Conservation (phyloP, 2,329 filamentous ascomycete genomes). For the Xylaria multiplex region DNA sequence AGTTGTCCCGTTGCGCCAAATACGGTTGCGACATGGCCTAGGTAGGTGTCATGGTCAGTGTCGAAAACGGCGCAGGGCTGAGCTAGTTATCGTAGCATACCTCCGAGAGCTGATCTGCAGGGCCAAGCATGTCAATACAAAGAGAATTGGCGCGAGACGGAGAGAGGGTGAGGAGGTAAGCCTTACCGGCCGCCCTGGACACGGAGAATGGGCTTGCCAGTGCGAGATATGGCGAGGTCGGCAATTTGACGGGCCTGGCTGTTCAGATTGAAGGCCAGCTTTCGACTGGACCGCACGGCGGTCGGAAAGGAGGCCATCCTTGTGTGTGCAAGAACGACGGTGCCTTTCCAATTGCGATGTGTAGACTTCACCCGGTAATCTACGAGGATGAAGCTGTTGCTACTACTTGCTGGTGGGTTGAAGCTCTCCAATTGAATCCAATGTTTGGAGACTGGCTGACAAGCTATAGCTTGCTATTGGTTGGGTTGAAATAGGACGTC, state of each 20-base stretch:
- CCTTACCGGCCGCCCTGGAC: constrained; percentile 87
- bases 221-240: constrained; percentile 93
- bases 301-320: constrained; percentile 67
- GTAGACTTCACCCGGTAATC: constrained; percentile 30
- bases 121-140: constrained; percentile 30
- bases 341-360: constrained; percentile 47
- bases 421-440: constrained; percentile 39
- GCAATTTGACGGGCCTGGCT: constrained; percentile 68
- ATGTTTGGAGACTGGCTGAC: constrained; percentile 24
- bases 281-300: constrained; percentile 64
- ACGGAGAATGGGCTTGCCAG: constrained; percentile 93
- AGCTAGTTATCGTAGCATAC: constrained; percentile 57
- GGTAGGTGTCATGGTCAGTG: constrained; percentile 37
- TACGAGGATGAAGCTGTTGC: constrained; percentile 34
- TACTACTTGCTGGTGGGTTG: constrained; percentile 39
- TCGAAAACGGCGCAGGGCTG: constrained; percentile 29
- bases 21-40: constrained; percentile 95
- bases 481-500: constrained; percentile 11
- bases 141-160: constrained; percentile 39
- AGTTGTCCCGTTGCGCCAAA: constrained; percentile 97
- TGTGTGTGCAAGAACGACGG: constrained; percentile 50
- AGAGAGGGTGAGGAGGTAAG: constrained; percentile 24
- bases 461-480: constrained; percentile 40
- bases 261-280: constrained; percentile 56
- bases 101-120: constrained; percentile 82